Percentiles rank a stretch among this genome's conserved stretches.
phyloP scores from a whole-genome alignment of 805 yeast species.

The Candida xyloterini region DNA sequence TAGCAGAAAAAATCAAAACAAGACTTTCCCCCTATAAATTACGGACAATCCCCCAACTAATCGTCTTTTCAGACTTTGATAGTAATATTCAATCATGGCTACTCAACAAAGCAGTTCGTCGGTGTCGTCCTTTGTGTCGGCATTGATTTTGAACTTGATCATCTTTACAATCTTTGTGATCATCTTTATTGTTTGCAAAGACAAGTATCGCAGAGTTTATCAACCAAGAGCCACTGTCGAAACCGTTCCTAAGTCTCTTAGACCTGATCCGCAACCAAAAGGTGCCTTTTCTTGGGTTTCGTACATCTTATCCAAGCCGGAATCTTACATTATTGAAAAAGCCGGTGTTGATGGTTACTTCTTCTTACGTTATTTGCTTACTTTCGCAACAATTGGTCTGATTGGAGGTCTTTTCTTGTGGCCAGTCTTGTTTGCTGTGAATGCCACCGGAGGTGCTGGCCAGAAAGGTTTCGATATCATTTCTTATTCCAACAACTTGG shows the following conservation, averaged over 20 bases:
- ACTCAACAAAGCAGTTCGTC: conserved; percentile 28
- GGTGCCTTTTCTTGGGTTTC: conserved; percentile 57
- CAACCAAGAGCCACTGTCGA: conserved; percentile 49
- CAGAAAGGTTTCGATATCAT: conserved; percentile 60
- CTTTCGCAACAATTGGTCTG: conserved; percentile 50
- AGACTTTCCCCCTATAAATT: conserved; percentile 3
- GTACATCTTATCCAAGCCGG: conserved; percentile 50
- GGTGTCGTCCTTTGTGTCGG: conserved; percentile 48
- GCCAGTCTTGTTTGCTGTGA: conserved; percentile 71
- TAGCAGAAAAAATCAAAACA: conserved; percentile 7
- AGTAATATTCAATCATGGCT: conserved; percentile 1
- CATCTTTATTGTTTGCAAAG: conserved; percentile 41
- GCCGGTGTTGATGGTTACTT: conserved; percentile 76
- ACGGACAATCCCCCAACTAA: background rate
- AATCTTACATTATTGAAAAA: conserved; percentile 62
- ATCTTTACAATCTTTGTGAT: conserved; percentile 40
- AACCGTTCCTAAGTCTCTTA: conserved; percentile 43
- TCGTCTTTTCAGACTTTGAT: background rate
- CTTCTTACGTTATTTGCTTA: conserved; percentile 61
- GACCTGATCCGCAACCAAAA: conserved; percentile 41
- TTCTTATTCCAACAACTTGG: conserved; percentile 58
- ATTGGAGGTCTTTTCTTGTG: conserved; percentile 54
- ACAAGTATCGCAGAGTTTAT: conserved; percentile 46
- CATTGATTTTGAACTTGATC: conserved; percentile 43
- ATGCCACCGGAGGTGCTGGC: conserved; percentile 64